These are phyloP conservation scores for Plasmodium blacklocki DNA, from an alignment of 169 alveolate species.

Conservation along the genomic window DNA sequence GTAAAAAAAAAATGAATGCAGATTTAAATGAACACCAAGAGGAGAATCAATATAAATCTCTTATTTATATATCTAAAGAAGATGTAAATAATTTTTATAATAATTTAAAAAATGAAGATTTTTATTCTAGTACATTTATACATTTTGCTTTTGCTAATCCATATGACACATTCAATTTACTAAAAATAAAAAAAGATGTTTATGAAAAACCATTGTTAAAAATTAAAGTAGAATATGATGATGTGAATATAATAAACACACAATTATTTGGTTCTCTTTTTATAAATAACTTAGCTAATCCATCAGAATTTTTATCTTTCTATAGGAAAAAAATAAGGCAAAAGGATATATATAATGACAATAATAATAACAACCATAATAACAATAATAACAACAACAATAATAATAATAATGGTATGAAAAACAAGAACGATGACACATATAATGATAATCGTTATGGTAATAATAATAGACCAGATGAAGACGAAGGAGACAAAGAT, in stretches of 20 bases:
- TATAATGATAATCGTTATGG: background rate
- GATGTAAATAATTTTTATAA: conserved; percentile 23
- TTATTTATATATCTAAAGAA: background rate
- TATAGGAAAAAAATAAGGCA: conserved; percentile 58
- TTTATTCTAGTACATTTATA: conserved; percentile 45
- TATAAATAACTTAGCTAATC: conserved; percentile 83
- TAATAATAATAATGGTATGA: too few species aligned
- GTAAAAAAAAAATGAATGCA: background rate
- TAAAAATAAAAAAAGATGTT: conserved; percentile 43
- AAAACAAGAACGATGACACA: too few species aligned
- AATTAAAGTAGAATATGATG: conserved; percentile 77
- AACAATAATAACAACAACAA: conserved; percentile 17
- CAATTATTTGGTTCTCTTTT: conserved; percentile 84
- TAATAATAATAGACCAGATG: background rate
- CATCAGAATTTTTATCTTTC: conserved; percentile 84
- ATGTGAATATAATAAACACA: conserved; percentile 82
- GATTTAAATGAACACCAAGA: too few species aligned
- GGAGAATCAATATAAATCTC: background rate
- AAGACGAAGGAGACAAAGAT: conserved; percentile 27
- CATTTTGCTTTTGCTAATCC: conserved; percentile 25
- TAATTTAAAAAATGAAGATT: conserved; percentile 35
- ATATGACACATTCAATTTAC: conserved; percentile 41
- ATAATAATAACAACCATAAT: background rate
- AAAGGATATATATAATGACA: background rate
- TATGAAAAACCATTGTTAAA: conserved; percentile 66